Conservation (phyloP, 371 early-diverging fungal species). For the Mucor velutinosus region DNA sequence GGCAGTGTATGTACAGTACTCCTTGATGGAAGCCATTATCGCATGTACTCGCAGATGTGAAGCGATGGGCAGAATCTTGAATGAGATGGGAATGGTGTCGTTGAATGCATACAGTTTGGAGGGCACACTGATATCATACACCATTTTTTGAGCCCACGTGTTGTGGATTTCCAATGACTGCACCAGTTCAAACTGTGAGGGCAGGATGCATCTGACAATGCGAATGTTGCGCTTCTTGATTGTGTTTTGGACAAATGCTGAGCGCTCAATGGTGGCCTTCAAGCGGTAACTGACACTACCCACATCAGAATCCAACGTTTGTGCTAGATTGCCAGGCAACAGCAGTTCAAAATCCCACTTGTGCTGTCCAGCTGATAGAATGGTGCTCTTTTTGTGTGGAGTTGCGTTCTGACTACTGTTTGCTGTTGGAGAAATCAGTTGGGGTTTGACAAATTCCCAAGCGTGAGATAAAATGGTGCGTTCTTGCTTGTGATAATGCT, state of each 20-base stretch:
- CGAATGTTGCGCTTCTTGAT: conserved; percentile 22
- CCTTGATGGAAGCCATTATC: conserved; percentile 25
- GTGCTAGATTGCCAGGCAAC: conserved; percentile 35
- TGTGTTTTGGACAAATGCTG: conserved; percentile 27
- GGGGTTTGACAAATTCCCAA: conserved; percentile 26
- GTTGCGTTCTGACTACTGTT: neutral
- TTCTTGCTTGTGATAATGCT: conserved; percentile 33
- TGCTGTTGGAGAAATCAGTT: neutral
- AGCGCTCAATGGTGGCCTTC: conserved; percentile 26
- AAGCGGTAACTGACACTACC: conserved; percentile 26
- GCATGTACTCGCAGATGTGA: conserved; percentile 20
- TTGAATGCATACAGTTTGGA: conserved; percentile 23
- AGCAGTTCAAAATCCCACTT: conserved; percentile 35
- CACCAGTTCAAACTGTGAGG: conserved; percentile 27
- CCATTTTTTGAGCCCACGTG: conserved; percentile 34
- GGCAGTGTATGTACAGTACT: conserved; percentile 28
- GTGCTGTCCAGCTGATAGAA: conserved; percentile 21
- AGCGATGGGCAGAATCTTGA: conserved; percentile 28
- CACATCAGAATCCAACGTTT: conserved; percentile 31
- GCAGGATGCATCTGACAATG: conserved; percentile 23
- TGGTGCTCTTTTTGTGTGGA: conserved; percentile 13
- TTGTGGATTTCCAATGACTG: conserved; percentile 30
- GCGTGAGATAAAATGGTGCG: conserved; percentile 24
- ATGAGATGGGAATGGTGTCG: conserved; percentile 28
- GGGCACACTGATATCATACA: conserved; percentile 32